Evolutionary conservation across 208 protist genomes (phyloP), one percentile per base, ranked within the genome.

Genomic region (Leishmania tropica): DNA sequence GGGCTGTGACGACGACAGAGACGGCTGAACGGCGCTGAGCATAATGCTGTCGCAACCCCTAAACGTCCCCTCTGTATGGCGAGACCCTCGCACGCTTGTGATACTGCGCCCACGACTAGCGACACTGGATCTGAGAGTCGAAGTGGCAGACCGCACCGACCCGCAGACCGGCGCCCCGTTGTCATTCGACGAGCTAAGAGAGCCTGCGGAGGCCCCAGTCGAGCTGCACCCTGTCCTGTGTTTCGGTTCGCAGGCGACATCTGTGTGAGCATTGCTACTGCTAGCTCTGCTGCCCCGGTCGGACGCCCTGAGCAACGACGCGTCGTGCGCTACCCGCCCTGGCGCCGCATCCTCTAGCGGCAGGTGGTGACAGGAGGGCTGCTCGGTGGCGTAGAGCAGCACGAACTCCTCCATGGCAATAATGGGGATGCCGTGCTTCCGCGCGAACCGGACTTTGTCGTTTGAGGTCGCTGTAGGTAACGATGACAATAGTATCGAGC

Each of bases 401-500:
- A 78, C 42, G 73, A 87, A 89, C 47, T 89, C 80, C 4, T 82
- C 73, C 19, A 83, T 15, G 6, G 83, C 37, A 37, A 90, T 68
- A 45, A 73, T 82, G 60, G 80, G 78, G 56, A 90, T 83, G 64
- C 56, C 28, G 78, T 87, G 82, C n/a, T 70, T 75, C n/a, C 76
- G 79, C 11, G 86, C 84, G 80, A 85, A 85, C 53, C 79, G 79
- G 2, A 89, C 60, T 56, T 87, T 88, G 31, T 81, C 80, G 75
- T 81, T 89, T 28, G 56, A 24, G 10, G 62, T 70, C 31, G 37
- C 62, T n/a, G 75, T 24, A 4, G 48, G 78, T 3, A 64, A 67
- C 31, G 64, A 72, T 7, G 76, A 67, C 24, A 60, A 51, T 28
- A 78, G 68, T 4, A 77, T 81, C 35, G 68, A 56, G 53, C 53